A percentile compares a stretch with the other conserved stretches of the same genome.
Conservation (phyloP, 2,329 filamentous ascomycete genomes). For the Alternaria gaisen region DNA sequence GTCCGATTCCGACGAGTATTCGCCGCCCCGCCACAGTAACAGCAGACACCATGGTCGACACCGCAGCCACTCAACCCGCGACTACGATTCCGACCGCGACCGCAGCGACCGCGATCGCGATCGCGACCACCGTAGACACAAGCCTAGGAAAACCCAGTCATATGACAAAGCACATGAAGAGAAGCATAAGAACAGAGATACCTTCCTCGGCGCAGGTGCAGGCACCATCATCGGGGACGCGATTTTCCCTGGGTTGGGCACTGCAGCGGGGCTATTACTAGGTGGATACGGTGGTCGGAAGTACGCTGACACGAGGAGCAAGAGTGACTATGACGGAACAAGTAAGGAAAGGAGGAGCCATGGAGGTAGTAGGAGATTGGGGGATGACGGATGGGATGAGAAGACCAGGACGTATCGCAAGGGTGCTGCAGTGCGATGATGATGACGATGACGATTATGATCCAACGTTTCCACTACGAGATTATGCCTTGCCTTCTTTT, state of each 20-base stretch:
- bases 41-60: slow-evolving; percentile 25
- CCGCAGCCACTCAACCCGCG: slow-evolving; percentile 5
- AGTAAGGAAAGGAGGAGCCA: slow-evolving; percentile 26
- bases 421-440: slow-evolving; percentile 62
- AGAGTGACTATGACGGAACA: slow-evolving; percentile 25
- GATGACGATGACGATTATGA: neutral
- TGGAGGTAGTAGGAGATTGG: slow-evolving; percentile 52
- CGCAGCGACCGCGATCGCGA: neutral
- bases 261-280: slow-evolving; percentile 49
- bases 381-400: slow-evolving; percentile 47
- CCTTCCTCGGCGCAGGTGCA: slow-evolving; percentile 56
- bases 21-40: slow-evolving; percentile 22
- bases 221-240: slow-evolving; percentile 56
- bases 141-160: slow-evolving; percentile 3
- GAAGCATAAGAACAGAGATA: slow-evolving; percentile 45
- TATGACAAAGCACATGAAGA: slow-evolving; percentile 19
- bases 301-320: slow-evolving; percentile 48
- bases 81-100: slow-evolving; percentile 13
- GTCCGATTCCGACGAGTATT: slow-evolving; percentile 30
- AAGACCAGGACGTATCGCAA: slow-evolving; percentile 60
- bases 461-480: neutral
- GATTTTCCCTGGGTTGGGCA: slow-evolving; percentile 57
- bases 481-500: neutral
- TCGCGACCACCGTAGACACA: slow-evolving; percentile 8
- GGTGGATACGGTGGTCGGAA: slow-evolving; percentile 56